Conservation (phyloP, 805 yeast species). For the Candida broadrunensis region DNA sequence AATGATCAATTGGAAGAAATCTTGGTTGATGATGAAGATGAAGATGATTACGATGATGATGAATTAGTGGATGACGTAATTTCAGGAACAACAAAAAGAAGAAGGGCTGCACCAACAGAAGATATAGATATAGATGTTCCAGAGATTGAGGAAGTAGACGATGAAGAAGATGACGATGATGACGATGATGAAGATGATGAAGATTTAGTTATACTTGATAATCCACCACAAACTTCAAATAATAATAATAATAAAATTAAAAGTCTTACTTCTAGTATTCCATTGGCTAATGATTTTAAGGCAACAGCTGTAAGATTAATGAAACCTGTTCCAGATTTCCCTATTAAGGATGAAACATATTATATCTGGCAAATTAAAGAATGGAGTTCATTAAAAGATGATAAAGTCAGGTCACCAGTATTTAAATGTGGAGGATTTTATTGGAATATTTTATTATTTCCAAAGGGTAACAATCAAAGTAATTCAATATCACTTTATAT, state of each 20-base stretch:
- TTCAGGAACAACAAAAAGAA: neutral
- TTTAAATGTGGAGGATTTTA: conserved; percentile 60
- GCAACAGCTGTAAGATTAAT: conserved; percentile 26
- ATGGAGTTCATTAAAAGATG: conserved; percentile 43
- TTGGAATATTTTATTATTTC: conserved; percentile 74
- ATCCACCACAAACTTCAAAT: neutral
- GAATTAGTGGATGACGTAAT: neutral
- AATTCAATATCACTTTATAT: conserved; percentile 66
- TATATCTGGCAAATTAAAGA: conserved; percentile 51
- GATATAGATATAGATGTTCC: conserved; percentile 10
- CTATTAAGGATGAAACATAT: conserved; percentile 29
- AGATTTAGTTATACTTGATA: conserved; percentile 7
- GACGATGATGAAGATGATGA: conserved; percentile 12
- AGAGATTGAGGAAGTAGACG: conserved; percentile 9
- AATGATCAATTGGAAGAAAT: neutral
- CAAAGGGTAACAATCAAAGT: conserved; percentile 63
- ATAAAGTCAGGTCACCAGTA: conserved; percentile 44
- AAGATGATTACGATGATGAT: neutral
- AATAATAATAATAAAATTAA: too few species aligned
- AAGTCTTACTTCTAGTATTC: neutral
- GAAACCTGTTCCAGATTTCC: conserved; percentile 40
- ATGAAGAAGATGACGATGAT: conserved; percentile 16
- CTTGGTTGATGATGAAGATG: neutral
- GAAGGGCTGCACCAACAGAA: neutral
- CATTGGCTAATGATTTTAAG: conserved; percentile 27